Evolutionary conservation across 352 stramenopile species (phyloP).

Genomic region (Achlya hypogyna): DNA sequence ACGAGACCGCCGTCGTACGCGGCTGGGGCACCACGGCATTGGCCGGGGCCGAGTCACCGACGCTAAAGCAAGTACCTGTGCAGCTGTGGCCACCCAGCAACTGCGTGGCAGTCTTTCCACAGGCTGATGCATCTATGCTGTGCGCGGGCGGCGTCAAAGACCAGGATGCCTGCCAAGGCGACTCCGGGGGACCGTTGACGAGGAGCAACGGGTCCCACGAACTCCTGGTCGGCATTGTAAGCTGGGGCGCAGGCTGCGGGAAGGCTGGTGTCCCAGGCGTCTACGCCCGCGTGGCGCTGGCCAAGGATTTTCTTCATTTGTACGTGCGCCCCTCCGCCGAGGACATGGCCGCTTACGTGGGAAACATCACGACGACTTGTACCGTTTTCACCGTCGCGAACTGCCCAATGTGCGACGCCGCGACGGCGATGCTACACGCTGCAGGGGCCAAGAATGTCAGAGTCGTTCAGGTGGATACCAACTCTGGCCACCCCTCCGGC

Average conservation of each 20-base stretch:
- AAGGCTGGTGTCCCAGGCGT: constrained; percentile 32
- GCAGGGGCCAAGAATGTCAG: not conserved
- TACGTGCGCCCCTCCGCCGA: constrained; percentile 11
- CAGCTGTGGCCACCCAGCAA: constrained; percentile 31
- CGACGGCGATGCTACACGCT: not conserved
- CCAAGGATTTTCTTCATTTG: constrained; percentile 26
- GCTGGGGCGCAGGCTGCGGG: constrained; percentile 52
- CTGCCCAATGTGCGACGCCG: not conserved
- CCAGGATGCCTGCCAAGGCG: constrained; percentile 50
- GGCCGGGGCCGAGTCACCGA: constrained; percentile 22
- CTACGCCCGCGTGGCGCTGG: constrained; percentile 28
- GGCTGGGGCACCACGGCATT: constrained; percentile 30
- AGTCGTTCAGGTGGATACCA: not conserved
- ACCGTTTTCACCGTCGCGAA: not conserved
- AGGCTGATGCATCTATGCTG: constrained; percentile 53
- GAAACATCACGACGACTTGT: not conserved
- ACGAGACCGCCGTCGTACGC: constrained; percentile 24
- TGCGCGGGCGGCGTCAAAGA: constrained; percentile 38
- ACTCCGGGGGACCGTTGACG: constrained; percentile 41
- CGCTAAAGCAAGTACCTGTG: constrained; percentile 33
- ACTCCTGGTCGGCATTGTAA: constrained; percentile 46
- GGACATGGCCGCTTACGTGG: not conserved
- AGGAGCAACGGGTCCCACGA: constrained; percentile 25
- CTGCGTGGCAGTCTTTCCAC: constrained; percentile 32
- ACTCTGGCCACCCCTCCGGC: not conserved